Evolutionary conservation across 495 filamentous ascomycete genomes (phyloP), one percentile per base, ranked within the genome.

Genomic region (Penicillium cataractarum): DNA sequence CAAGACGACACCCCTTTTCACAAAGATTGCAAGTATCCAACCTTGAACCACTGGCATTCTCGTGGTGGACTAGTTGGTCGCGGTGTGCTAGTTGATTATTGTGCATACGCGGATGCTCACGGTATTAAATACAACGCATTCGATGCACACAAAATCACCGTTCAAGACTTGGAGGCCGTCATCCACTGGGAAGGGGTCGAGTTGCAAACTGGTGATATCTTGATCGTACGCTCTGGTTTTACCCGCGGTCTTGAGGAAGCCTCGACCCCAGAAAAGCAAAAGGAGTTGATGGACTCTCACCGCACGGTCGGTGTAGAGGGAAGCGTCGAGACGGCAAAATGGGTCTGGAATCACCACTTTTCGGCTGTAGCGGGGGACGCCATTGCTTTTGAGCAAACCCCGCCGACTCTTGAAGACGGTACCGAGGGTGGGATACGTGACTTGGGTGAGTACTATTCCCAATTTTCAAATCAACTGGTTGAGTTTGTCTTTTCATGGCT

Each of bases 301-400:
- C 53, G 53, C 9, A 40, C 32, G 13, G 37, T 54, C 6, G 61
- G 55, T 0, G 55, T 64, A 6, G 40, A 57, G 17, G 54, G 51
- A 24, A 29, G 32, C 27, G 13, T 24, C 7, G 56, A 64, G 37
- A 55, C 56, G n/a, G 62, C 58, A 7, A 13, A 46, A 27, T 60
- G 60, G 60, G 1, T 64, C 7, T 62, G 58, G 40, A 22, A 64
- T 3, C 54, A 60, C 27, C 39, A 66, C 19, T 57, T 62, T 58
- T 46, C 62, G 26, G 65, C 51, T 26, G 57, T 52, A 29, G 71
- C 24, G 33, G 44, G 46, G 29, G 67, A 70, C 57, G 67, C 63
- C 10, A 54, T 63, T 29, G 61, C 67, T 54, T 62, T 65, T 27
- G 63, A 65, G 50, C 39, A 46, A 5, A 42, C 27, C 24, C 55